Base-by-base conservation (phyloP, 164 flowering plant species). In the Dillenia turbinata region DNA sequence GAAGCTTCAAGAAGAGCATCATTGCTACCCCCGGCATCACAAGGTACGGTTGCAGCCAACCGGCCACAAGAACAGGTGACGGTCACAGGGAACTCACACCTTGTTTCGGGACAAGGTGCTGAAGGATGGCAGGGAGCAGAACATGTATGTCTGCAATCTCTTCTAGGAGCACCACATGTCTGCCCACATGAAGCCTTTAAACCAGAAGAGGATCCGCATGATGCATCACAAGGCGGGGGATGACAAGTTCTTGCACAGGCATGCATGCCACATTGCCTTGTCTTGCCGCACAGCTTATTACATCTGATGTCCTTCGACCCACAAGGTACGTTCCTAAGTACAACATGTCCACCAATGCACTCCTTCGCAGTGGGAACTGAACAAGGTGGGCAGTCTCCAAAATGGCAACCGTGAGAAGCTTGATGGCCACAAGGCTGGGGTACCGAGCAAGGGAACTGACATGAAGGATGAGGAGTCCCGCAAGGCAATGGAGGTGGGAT, bases 321-420 rank as follows among this genome's bases (percentile, higher is more conserved):
- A 75, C 98, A 94, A n/a, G 98, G 98, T 53, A 94, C 84, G 68
- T 84, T 94, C 65, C 96, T 81, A 47, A 94, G 83, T 49, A 94
- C 79, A 40, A 91, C 92, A 67, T 94, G 99, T 13, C 96, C 95
- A 51, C 99, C 97, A 55, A 88, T 72, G 64, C 99, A 94, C 71
- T 94, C 96, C 78, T 94, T 94, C 7, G 96, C 90, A 54, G 89
- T 66, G 0, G 96, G 96, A 63, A 85, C 79, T 10, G 97, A 73
- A 75, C 99, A 94, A 10, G 97, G 96, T 12, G 96, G 96, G 64
- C 99, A 94, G 26, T 91, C 99, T 11, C 99, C 97, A 69, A 94
- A 91, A 66, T 94, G 99, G 67, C 99, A 94, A 73, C 86, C 82
- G 70, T 94, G 99, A 16, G 96, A 63, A 22, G 92, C 63, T 0